Percentiles rank a stretch among this genome's conserved stretches.
These are phyloP conservation scores for Biscogniauxia marginata DNA, from an alignment of 2,329 filamentous ascomycete species.

Conservation along the genomic window DNA sequence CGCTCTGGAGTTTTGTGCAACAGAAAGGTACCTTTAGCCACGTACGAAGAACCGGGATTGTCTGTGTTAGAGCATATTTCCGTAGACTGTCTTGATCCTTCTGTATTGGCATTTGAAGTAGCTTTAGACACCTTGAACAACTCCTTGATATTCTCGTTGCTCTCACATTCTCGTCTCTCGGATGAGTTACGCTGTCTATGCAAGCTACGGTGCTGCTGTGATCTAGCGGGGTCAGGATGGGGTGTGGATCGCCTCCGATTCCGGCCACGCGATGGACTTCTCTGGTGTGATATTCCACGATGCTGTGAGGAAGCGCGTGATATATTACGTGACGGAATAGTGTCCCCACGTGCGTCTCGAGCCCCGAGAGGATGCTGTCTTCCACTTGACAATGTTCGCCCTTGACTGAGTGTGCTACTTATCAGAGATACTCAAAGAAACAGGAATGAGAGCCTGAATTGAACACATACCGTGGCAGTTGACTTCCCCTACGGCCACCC, in stretches of 20 bases:
- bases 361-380: not conserved
- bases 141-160: not conserved
- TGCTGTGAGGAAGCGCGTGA: not conserved
- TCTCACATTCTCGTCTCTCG: not conserved
- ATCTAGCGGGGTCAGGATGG: not conserved
- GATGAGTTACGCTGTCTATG: not conserved
- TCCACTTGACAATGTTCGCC: not conserved
- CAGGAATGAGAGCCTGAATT: not conserved
- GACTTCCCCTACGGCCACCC: not conserved
- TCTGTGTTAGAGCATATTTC: not conserved
- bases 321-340: not conserved
- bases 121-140: not conserved
- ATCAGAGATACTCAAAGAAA: not conserved
- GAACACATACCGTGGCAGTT: constrained; percentile 7
- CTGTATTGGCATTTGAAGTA: not conserved
- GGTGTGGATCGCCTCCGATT: constrained; percentile 9
- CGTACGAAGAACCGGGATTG: constrained; percentile 13
- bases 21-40: constrained; percentile 29
- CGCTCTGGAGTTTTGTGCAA: constrained; percentile 13
- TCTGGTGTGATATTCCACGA: not conserved
- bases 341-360: not conserved
- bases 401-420: not conserved
- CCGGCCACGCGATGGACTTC: constrained; percentile 8
- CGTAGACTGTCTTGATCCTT: constrained; percentile 1
- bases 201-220: not conserved